Evolutionary conservation across 2,329 filamentous ascomycete genomes (phyloP).

Genomic region (Xylariaceae sp.): DNA sequence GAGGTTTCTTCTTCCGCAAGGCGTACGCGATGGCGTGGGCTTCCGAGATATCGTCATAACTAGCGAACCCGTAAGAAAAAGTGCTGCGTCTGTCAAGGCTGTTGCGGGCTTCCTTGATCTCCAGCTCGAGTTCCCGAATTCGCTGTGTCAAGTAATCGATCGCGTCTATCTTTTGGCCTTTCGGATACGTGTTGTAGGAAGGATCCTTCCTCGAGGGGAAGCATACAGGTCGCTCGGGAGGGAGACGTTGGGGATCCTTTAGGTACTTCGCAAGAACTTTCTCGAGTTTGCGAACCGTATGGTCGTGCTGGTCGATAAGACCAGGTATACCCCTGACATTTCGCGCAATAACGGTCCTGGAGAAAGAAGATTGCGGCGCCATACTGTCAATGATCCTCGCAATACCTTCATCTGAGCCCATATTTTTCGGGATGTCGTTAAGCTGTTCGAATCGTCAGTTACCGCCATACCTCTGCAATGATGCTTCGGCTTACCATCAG

Average conservation of each 20-base stretch:
- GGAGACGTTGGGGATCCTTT: slow-evolving; percentile 77
- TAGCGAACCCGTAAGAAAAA: slow-evolving; percentile 90
- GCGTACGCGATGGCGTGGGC: slow-evolving; percentile 84
- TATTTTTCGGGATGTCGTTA: slow-evolving; percentile 76
- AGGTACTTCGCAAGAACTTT: slow-evolving; percentile 82
- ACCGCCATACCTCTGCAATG: not conserved
- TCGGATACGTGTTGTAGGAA: slow-evolving; percentile 57
- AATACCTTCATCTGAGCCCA: slow-evolving; percentile 80
- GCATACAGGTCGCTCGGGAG: slow-evolving; percentile 71
- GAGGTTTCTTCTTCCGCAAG: slow-evolving; percentile 73
- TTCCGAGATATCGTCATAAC: slow-evolving; percentile 81
- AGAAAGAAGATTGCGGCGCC: slow-evolving; percentile 60
- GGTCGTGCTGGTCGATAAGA: slow-evolving; percentile 78
- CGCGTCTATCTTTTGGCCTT: slow-evolving; percentile 76
- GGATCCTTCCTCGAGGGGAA: slow-evolving; percentile 76
- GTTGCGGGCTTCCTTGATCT: slow-evolving; percentile 78
- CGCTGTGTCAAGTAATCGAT: slow-evolving; percentile 88
- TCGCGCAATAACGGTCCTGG: slow-evolving; percentile 64
- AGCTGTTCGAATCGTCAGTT: slow-evolving; percentile 52
- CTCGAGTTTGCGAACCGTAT: slow-evolving; percentile 77
- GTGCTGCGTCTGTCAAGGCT: slow-evolving; percentile 83
- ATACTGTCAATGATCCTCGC: slow-evolving; percentile 76
- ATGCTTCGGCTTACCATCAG: slow-evolving; percentile 50
- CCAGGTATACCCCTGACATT: slow-evolving; percentile 88
- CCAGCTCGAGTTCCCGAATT: slow-evolving; percentile 74